Conservation (phyloP, 1,284 basidiomycete species). For the Apiotrichum gracile region DNA sequence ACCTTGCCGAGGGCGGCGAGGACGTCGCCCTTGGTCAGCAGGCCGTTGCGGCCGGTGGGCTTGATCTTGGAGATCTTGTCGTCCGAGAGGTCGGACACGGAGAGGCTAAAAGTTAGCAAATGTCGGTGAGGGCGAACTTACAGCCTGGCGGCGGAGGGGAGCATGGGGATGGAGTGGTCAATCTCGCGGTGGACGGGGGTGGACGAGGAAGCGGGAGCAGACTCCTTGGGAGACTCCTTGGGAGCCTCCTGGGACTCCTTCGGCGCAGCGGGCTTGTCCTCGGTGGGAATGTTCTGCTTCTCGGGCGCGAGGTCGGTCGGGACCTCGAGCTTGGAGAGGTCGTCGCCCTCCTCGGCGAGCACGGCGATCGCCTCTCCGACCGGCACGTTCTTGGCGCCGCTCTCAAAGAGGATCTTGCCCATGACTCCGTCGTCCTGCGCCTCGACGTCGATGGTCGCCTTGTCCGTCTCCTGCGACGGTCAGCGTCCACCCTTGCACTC, state of each 20-base stretch:
- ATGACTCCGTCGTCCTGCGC: conserved; percentile 92
- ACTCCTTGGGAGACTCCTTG: background rate
- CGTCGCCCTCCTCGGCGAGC: conserved; percentile 93
- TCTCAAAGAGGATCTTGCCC: conserved; percentile 80
- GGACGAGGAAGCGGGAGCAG: background rate
- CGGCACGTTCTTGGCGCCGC: conserved; percentile 77
- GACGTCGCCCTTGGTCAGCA: conserved; percentile 87
- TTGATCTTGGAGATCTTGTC: conserved; percentile 50
- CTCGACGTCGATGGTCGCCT: conserved; percentile 99
- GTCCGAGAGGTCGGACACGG: conserved; percentile 33
- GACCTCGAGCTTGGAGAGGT: conserved; percentile 74
- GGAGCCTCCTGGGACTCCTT: conserved; percentile 4
- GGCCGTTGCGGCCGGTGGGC: conserved; percentile 74
- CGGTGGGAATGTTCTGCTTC: conserved; percentile 1
- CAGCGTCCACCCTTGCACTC: too few relatives aligned
- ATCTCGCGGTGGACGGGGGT: conserved; percentile 28
- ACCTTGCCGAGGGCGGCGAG: conserved; percentile 68
- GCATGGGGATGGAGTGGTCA: conserved; percentile 35
- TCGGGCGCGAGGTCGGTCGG: conserved; percentile 54
- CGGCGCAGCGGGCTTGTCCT: background rate
- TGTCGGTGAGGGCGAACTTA: conserved; percentile 21
- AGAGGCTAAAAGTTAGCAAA: conserved; percentile 42
- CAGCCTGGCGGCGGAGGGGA: conserved; percentile 43
- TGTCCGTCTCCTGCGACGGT: conserved; percentile 98
- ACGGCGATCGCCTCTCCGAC: conserved; percentile 87